Evolutionary conservation across 768 basidiomycete genomes (phyloP), one percentile per base, ranked within the genome.

Genomic region (Suillus subluteus): DNA sequence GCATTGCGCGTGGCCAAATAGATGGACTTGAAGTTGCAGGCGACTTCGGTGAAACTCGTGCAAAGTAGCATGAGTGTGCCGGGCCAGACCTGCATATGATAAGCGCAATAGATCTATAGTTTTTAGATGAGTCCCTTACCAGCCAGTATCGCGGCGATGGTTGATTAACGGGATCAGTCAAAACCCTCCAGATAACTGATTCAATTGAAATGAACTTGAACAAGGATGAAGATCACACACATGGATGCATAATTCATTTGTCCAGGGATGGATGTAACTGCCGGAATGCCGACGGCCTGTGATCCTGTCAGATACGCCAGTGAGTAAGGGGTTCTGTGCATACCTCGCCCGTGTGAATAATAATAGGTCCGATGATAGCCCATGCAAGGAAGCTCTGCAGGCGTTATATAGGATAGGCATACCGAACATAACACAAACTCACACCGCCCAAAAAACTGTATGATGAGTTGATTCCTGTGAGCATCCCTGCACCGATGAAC

Each of bases 131-230:
- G 9, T n/a, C 32, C 35, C 46, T 66, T 46, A 74, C 73, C 58
- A 88, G 78, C 88, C 87, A 88, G 75, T 87, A 87, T 38, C 86
- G 82, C 16, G 86, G 84, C 26, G 86, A 88, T 1, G 87, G 86
- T 0, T 68, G 68, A 30, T 77, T 75, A 65, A 82, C 64, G 12
- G 82, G 81, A 63, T 87, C 81, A 2, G 71, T 66, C 74, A 87
- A 84, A 2, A 82, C 83, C 73, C 75, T 73, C 11, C 6, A 56
- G n/a, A 35, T 4, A 56, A 66, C 13, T 62, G 35, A n/a, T 50
- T 52, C 50, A 7, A 32, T 23, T 35, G 26, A 18, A 21, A 32
- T 37, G 21, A 35, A 37, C 18, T 61, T 50, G 23, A 43, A 35
- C 7, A 35, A 13, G 26, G 23, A 58, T 40, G 23, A 52, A n/a